Conservation (phyloP, 257 asterid genomes). For the Prunella vulgaris region DNA sequence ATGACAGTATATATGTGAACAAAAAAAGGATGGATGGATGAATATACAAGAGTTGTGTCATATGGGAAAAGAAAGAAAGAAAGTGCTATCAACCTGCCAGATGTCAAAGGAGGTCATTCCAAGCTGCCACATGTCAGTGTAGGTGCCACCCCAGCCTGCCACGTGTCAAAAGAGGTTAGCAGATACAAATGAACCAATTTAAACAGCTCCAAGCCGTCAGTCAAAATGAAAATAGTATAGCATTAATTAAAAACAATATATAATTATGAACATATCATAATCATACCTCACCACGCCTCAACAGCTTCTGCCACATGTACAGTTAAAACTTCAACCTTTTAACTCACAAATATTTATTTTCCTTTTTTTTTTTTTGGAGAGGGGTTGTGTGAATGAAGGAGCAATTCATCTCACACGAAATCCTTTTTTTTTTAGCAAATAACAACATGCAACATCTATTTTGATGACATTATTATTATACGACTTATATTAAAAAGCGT, state of each 20-base stretch:
- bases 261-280: neutral
- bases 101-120: neutral
- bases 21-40: neutral
- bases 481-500: neutral
- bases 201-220: slow-evolving; percentile 2
- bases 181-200: neutral
- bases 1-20: neutral
- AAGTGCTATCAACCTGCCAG: slow-evolving; percentile 22
- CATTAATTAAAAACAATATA: neutral
- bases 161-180: slow-evolving; percentile 12
- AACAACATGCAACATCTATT: neutral
- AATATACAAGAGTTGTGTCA: neutral
- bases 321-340: neutral
- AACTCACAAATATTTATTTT: slow-evolving; percentile 11
- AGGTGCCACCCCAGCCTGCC: slow-evolving; percentile 11
- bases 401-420: neutral
- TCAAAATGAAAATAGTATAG: neutral
- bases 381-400: neutral
- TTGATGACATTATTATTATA: neutral
- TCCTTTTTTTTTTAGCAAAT: neutral
- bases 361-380: neutral
- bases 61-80: neutral
- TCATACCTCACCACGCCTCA: slow-evolving; percentile 14
- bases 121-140: slow-evolving; percentile 18
- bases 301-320: slow-evolving; percentile 11